These are phyloP conservation scores for Pestalotiopsis sp. DNA, from an alignment of 2,329 filamentous ascomycete species.

Conservation along the genomic window DNA sequence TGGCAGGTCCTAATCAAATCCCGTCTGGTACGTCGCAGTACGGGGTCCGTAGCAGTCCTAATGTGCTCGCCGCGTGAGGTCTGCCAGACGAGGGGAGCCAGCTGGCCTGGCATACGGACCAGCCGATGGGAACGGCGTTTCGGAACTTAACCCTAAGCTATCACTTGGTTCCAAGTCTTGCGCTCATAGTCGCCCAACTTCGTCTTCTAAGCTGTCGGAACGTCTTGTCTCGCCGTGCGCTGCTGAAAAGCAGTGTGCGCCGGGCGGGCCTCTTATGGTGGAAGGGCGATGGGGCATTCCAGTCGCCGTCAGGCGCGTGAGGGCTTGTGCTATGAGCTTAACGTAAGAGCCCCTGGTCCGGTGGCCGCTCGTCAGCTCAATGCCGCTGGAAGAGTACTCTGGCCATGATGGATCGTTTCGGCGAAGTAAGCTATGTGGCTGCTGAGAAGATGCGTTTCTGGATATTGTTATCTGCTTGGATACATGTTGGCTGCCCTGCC, in stretches of 20 bases:
- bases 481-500: constrained; percentile 21
- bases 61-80: constrained; percentile 51
- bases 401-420: constrained; percentile 42
- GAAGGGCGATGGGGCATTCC: constrained; percentile 57
- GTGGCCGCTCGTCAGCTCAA: constrained; percentile 74
- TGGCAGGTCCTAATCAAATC: constrained; percentile 32
- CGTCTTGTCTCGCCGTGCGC: constrained; percentile 37
- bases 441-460: constrained; percentile 31
- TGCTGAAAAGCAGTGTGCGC: constrained; percentile 54
- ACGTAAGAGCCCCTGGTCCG: constrained; percentile 72
- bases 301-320: constrained; percentile 60
- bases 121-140: constrained; percentile 59
- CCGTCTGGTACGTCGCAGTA: constrained; percentile 57
- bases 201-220: constrained; percentile 63
- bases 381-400: constrained; percentile 65
- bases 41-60: constrained; percentile 62
- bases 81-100: constrained; percentile 42
- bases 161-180: constrained; percentile 75
- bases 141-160: constrained; percentile 98
- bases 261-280: constrained; percentile 40
- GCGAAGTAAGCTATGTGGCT: constrained; percentile 23
- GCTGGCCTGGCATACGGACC: constrained; percentile 44
- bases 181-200: constrained; percentile 70
- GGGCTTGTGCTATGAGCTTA: constrained; percentile 72
- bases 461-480: constrained; percentile 18